Percentiles rank a stretch among this genome's conserved stretches.
Evolutionary conservation across 164 flowering plant genomes (phyloP).

Genomic region (grape (Vitis vinifera)): DNA sequence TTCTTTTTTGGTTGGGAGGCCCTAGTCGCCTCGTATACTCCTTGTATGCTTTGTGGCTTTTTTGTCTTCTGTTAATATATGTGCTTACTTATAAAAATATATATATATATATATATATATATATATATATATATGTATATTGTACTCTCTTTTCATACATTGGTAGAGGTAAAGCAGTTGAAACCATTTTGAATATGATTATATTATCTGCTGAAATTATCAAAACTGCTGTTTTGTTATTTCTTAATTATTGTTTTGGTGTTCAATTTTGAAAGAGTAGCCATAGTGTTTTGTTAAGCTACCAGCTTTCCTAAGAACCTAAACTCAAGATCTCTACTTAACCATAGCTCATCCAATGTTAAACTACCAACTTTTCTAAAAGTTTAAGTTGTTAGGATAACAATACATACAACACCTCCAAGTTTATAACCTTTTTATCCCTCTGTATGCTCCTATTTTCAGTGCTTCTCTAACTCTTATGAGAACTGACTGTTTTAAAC

Average conservation of each 20-base stretch:
- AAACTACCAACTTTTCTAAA: too few relatives aligned
- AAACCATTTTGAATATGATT: neutral
- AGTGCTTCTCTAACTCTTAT: neutral
- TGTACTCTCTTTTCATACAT: neutral
- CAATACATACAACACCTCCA: neutral
- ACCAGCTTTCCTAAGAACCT: too few relatives aligned
- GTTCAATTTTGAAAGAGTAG: neutral
- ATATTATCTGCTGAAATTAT: neutral
- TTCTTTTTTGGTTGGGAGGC: too few relatives aligned
- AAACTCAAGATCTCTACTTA: too few relatives aligned
- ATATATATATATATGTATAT: too few relatives aligned
- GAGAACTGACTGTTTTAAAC: neutral
- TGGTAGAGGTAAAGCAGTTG: neutral
- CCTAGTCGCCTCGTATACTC: too few relatives aligned
- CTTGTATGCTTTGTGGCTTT: too few relatives aligned
- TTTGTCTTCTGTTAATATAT: too few relatives aligned
- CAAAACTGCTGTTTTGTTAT: neutral
- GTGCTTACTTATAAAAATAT: too few relatives aligned
- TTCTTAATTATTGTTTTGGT: neutral
- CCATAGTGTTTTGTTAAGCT: neutral
- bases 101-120: too few relatives aligned
- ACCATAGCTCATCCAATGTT: too few relatives aligned
- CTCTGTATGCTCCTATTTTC: neutral
- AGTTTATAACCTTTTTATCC: neutral
- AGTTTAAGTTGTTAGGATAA: too few relatives aligned